A percentile compares a stretch with the other conserved stretches of the same genome.
Evolutionary conservation across 306 rosid species (phyloP).

Genomic region (Bauhinia variegata): DNA sequence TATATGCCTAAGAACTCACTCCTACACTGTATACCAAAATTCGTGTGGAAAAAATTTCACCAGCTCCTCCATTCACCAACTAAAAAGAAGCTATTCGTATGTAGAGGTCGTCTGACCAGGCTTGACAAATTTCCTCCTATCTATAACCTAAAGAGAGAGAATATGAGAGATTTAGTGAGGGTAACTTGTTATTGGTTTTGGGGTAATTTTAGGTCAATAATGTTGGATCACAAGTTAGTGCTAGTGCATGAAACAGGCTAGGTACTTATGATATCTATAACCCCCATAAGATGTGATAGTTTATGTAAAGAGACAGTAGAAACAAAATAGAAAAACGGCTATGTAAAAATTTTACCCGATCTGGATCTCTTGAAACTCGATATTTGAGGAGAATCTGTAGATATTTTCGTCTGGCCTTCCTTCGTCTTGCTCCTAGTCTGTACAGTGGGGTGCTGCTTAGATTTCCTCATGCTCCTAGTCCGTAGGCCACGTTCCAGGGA

Average conservation of each 20-base stretch:
- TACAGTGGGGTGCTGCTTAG: neutral
- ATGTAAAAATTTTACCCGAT: slow-evolving; percentile 51
- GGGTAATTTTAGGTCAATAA: neutral
- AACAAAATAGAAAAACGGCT: neutral
- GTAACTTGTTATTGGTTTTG: no score
- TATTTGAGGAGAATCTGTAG: slow-evolving; percentile 47
- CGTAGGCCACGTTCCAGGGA: no score
- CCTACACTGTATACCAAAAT: neutral
- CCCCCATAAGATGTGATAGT: neutral
- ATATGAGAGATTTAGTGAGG: neutral
- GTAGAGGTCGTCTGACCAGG: neutral
- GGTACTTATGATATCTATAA: slow-evolving; percentile 6
- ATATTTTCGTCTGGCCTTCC: slow-evolving; percentile 20
- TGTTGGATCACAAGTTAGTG: slow-evolving; percentile 12
- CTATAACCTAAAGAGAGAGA: neutral
- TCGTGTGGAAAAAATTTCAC: neutral
- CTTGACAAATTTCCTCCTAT: slow-evolving; percentile 9
- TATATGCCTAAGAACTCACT: neutral
- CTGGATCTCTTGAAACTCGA: slow-evolving; percentile 58
- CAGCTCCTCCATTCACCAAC: neutral
- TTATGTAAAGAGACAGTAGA: neutral
- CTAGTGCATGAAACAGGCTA: neutral
- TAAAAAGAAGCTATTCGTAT: slow-evolving; percentile 5
- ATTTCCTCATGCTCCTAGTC: no score
- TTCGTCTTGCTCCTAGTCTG: no score